Percentiles rank a stretch among this genome's conserved stretches.
phyloP scores from a whole-genome alignment of 2,329 filamentous ascomycete genomes.

The Didymella keratinophila region DNA sequence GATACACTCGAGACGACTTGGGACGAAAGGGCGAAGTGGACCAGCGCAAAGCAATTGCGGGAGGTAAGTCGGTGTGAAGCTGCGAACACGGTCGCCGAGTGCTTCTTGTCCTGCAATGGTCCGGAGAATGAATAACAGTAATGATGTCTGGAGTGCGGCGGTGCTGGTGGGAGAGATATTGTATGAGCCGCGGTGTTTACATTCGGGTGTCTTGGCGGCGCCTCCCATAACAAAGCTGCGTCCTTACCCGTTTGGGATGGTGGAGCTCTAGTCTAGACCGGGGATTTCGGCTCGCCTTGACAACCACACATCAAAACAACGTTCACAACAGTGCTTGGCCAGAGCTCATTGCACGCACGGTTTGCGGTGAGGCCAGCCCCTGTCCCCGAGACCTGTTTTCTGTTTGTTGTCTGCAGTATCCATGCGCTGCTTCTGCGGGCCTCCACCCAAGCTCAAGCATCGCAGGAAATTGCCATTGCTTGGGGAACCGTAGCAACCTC shows the following conservation, averaged over 20 bases:
- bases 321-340: conserved; percentile 28
- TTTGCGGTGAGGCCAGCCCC: conserved; percentile 30
- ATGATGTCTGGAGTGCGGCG: conserved; percentile 39
- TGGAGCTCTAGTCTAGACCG: conserved; percentile 20
- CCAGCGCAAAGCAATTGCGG: conserved; percentile 26
- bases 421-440: conserved; percentile 11
- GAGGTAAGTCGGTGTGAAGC: conserved; percentile 24
- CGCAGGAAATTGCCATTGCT: conserved; percentile 16
- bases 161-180: conserved; percentile 39
- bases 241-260: conserved; percentile 27
- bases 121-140: conserved; percentile 47
- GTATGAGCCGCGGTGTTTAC: conserved; percentile 34
- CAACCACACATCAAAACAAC: conserved; percentile 38
- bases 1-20: conserved; percentile 23
- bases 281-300: conserved; percentile 35
- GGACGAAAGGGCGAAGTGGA: conserved; percentile 30
- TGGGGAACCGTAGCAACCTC: conserved; percentile 22
- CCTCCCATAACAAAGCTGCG: conserved; percentile 17
- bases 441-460: conserved; percentile 9
- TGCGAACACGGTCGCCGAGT: conserved; percentile 33
- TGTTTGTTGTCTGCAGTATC: conserved; percentile 23
- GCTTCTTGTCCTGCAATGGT: conserved; percentile 28
- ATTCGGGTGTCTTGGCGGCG: conserved; percentile 20
- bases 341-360: conserved; percentile 26
- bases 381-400: conserved; percentile 21